Evolutionary conservation across 2,329 filamentous ascomycete species (phyloP).

Genomic region (Pseudogymnoascus sp.): DNA sequence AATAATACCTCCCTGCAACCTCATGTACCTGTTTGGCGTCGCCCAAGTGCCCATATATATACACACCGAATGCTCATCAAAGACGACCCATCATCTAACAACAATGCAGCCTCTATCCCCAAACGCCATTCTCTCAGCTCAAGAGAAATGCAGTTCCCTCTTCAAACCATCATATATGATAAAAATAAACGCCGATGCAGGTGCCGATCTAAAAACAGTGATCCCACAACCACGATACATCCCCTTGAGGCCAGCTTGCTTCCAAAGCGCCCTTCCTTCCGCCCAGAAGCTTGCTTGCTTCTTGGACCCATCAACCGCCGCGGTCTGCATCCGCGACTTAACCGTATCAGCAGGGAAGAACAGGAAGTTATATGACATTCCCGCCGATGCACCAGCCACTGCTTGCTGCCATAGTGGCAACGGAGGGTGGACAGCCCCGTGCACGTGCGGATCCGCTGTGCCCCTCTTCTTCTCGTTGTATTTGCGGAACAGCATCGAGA

Average conservation of each 20-base stretch:
- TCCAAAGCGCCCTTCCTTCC: conserved; percentile 70
- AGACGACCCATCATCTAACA: background rate
- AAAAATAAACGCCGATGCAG: conserved; percentile 97
- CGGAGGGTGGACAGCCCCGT: conserved; percentile 31
- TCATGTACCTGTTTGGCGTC: background rate
- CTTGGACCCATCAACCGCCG: conserved; percentile 46
- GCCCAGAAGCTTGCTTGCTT: conserved; percentile 57
- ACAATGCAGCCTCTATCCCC: conserved; percentile 5
- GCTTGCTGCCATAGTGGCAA: conserved; percentile 83
- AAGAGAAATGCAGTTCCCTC: conserved; percentile 50
- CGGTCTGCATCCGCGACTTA: conserved; percentile 94
- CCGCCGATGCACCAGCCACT: conserved; percentile 75
- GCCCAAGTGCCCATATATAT: background rate
- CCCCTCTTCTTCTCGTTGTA: conserved; percentile 35
- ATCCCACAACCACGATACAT: conserved; percentile 94
- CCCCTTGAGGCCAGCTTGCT: conserved; percentile 70
- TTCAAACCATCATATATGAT: conserved; percentile 88
- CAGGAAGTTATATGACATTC: conserved; percentile 91
- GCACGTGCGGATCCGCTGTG: background rate
- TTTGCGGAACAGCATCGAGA: conserved; percentile 60
- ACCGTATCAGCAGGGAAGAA: conserved; percentile 97
- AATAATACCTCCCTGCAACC: background rate
- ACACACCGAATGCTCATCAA: background rate
- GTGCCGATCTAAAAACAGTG: conserved; percentile 77
- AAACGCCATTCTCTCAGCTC: conserved; percentile 9